Conservation (phyloP, 257 asterid species). For the Solanum bukasovii region DNA sequence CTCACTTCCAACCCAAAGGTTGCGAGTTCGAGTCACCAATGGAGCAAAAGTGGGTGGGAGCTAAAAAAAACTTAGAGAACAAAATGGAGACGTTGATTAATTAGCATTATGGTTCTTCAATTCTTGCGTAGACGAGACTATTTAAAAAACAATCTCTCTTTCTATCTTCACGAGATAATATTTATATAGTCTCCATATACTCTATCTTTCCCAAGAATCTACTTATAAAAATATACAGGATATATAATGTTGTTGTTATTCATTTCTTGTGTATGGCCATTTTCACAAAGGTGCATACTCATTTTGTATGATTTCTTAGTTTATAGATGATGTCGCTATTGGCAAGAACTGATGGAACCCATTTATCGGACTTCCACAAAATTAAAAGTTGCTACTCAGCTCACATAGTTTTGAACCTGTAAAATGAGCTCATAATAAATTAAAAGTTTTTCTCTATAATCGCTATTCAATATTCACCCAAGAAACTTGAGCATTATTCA, state of each 20-base stretch:
- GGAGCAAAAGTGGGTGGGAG: too few species aligned
- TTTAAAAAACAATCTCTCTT: too few species aligned
- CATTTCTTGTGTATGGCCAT: background rate
- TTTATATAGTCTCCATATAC: too few species aligned
- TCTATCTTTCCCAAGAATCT: too few species aligned
- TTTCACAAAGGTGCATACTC: background rate
- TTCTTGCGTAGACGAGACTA: accelerated
- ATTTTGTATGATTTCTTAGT: background rate
- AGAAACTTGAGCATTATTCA: background rate
- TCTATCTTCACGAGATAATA: too few species aligned
- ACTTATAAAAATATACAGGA: background rate
- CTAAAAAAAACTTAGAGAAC: background rate
- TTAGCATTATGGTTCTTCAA: background rate
- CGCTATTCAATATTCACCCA: background rate
- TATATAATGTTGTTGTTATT: background rate
- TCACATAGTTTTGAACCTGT: background rate
- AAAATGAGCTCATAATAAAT: background rate
- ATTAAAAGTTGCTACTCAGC: background rate
- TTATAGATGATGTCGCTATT: background rate
- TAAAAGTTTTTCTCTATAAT: too few species aligned
- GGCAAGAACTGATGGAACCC: background rate
- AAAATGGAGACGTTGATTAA: background rate
- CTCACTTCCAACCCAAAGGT: too few species aligned
- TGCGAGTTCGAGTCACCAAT: too few species aligned
- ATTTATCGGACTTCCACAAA: background rate